Base-by-base conservation (phyloP, 164 flowering plant genomes). In the Echeveria elegans region DNA sequence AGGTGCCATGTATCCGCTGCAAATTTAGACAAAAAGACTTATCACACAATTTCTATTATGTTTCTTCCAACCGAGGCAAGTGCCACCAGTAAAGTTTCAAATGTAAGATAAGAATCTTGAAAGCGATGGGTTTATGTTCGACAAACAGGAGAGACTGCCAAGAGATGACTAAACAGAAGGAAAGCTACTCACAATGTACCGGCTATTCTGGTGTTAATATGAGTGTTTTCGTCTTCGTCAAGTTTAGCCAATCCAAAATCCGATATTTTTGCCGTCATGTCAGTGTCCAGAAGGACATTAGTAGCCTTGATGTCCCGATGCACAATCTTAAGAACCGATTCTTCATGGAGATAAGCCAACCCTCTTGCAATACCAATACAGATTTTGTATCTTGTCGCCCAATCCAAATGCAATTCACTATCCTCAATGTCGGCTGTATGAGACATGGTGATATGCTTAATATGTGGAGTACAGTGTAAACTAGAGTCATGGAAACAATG, bases 171-270 rank as follows among this genome's bases (percentile, higher is more conserved):
- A 23, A 16, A 16, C 29, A 21, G 19, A 45, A 38, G 21, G 23
- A 52, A 36, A 34, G 47, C 3, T 19, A 67, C 91, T 82, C 70
- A 88, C 96, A 81, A 71, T 8, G 96, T 90, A 77, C 96, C 96
- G 24, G 96, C 93, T 64, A 87, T 73, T 37, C 88, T 69, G 6
- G 96, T 87, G 72, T 86, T 87, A 74, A 89, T 87, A 63, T 87
- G 92, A 16, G 93, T 86, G 12, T 86, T 76, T 30, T 85, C 87
- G 50, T 86, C 88, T 68, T 86, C 93, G 72, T 84, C 79, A 66
- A 88, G 90, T 71, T 82, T 86, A 26, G 96, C 93, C 52, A 89
- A 73, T 40, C 93, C 96, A 77, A 89, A 89, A 74, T 89, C 96
- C 14, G 96, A 88, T 71, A 88, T 88, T 69, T 88, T 89, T 6